These are phyloP conservation scores for Pseudocercospora pini-densiflorae DNA, from an alignment of 2,329 filamentous ascomycete species.

Conservation along the genomic window DNA sequence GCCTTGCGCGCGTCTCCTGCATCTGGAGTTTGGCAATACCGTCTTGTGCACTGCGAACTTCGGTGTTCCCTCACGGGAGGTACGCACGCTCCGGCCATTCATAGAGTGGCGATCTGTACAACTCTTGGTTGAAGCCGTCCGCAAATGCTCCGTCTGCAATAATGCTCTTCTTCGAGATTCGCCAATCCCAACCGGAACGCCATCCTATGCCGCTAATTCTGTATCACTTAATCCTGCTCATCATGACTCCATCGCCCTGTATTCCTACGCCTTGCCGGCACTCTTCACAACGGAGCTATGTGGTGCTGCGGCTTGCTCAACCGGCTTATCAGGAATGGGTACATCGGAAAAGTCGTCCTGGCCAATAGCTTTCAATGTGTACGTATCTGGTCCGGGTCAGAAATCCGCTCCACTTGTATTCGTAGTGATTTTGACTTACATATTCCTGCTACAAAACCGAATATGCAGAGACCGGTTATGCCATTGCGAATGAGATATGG, in stretches of 20 bases:
- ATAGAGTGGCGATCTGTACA: background rate
- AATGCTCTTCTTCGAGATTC: background rate
- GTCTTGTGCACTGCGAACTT: background rate
- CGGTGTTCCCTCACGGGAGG: background rate
- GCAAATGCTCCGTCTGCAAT: background rate
- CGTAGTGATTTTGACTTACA: conserved; percentile 67
- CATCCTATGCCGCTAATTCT: conserved; percentile 20
- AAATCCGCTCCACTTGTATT: background rate
- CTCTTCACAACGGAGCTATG: conserved; percentile 30
- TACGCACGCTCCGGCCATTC: background rate
- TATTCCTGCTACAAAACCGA: conserved; percentile 77
- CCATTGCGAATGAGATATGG: conserved; percentile 93
- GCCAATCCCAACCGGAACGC: conserved; percentile 15
- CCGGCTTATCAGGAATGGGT: conserved; percentile 77
- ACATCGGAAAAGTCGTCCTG: conserved; percentile 98
- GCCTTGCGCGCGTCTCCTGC: background rate
- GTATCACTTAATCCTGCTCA: conserved; percentile 7
- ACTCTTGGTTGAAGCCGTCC: background rate
- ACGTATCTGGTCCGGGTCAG: conserved; percentile 59
- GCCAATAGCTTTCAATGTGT: conserved; percentile 81
- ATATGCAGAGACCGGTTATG: conserved; percentile 75
- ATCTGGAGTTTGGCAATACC: background rate
- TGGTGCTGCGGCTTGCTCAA: conserved; percentile 45
- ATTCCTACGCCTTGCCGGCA: conserved; percentile 26
- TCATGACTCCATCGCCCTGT: background rate